Conservation (phyloP, 495 filamentous ascomycete species). For the Copromyces sp. region DNA sequence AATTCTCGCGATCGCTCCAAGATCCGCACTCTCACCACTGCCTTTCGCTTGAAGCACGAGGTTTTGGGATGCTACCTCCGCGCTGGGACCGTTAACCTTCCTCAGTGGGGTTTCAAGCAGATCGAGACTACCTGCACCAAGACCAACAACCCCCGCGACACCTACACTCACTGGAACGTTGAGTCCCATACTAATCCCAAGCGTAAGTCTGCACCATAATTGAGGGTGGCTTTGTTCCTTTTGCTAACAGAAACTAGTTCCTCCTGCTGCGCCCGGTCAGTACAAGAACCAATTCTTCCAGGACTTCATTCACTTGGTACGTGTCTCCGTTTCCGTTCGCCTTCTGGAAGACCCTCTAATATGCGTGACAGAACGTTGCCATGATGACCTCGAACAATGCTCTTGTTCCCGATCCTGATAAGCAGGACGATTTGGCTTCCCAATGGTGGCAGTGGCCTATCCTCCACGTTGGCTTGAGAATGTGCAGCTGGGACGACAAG, state of each 20-base stretch:
- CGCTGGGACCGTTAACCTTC: slow-evolving; percentile 91
- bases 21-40: slow-evolving; percentile 85
- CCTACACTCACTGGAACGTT: slow-evolving; percentile 98
- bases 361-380: slow-evolving; percentile 59
- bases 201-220: slow-evolving; percentile 47
- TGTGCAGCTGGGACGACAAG: slow-evolving; percentile 97
- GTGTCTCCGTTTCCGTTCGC: neutral
- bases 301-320: slow-evolving; percentile 80
- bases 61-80: slow-evolving; percentile 85
- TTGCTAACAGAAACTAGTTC: slow-evolving; percentile 49
- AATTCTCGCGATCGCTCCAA: slow-evolving; percentile 75
- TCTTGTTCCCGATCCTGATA: slow-evolving; percentile 93
- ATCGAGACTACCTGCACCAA: slow-evolving; percentile 95
- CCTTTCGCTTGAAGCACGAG: slow-evolving; percentile 80
- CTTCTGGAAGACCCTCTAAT: slow-evolving; percentile 4
- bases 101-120: slow-evolving; percentile 99
- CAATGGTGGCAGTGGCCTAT: slow-evolving; percentile 99
- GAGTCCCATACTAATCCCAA: slow-evolving; percentile 92
- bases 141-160: slow-evolving; percentile 82
- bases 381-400: slow-evolving; percentile 99
- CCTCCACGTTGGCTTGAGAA: slow-evolving; percentile 85
- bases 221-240: neutral
- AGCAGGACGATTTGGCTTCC: slow-evolving; percentile 95
- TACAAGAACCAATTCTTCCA: slow-evolving; percentile 95
- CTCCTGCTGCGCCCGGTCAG: slow-evolving; percentile 77